phyloP scores from a whole-genome alignment of 176 grass and related monocot species.

The Avena sativa region DNA sequence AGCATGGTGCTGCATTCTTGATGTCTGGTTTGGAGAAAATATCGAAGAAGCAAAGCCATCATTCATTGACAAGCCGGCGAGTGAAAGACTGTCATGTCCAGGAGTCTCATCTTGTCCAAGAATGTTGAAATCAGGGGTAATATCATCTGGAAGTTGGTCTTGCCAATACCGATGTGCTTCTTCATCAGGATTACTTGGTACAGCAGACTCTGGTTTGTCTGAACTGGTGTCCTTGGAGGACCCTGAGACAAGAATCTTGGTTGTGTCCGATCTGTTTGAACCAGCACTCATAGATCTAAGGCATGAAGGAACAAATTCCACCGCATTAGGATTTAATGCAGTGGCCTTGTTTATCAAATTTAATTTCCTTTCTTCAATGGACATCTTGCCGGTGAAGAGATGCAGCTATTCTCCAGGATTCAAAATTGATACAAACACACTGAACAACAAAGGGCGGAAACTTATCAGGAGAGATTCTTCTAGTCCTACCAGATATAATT shows the following conservation, averaged over 20 bases:
- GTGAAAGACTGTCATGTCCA: constrained; percentile 70
- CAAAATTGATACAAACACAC: neutral
- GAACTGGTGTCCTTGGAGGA: constrained; percentile 55
- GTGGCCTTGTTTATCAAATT: constrained; percentile 72
- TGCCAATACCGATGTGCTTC: constrained; percentile 90
- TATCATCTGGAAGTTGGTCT: constrained; percentile 89
- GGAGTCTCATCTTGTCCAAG: constrained; percentile 69
- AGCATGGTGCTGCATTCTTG: constrained; percentile 54
- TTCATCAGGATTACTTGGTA: constrained; percentile 78
- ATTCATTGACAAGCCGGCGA: constrained; percentile 72
- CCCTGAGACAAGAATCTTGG: constrained; percentile 40
- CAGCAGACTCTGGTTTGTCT: constrained; percentile 58
- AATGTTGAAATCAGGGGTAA: constrained; percentile 89
- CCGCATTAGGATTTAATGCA: constrained; percentile 90
- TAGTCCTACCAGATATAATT: constrained; percentile 45
- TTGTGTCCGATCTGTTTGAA: constrained; percentile 55
- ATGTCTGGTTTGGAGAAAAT: constrained; percentile 63
- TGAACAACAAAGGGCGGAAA: constrained; percentile 16
- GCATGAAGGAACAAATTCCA: constrained; percentile 95
- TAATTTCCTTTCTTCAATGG: constrained; percentile 62
- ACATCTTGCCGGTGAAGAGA: constrained; percentile 42
- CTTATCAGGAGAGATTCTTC: constrained; percentile 46
- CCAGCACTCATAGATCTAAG: constrained; percentile 71
- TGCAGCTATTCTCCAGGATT: constrained; percentile 31
- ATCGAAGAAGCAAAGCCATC: constrained; percentile 63